Base-by-base conservation (phyloP, 805 yeast species). In the Kazachstania kunashirensis region DNA sequence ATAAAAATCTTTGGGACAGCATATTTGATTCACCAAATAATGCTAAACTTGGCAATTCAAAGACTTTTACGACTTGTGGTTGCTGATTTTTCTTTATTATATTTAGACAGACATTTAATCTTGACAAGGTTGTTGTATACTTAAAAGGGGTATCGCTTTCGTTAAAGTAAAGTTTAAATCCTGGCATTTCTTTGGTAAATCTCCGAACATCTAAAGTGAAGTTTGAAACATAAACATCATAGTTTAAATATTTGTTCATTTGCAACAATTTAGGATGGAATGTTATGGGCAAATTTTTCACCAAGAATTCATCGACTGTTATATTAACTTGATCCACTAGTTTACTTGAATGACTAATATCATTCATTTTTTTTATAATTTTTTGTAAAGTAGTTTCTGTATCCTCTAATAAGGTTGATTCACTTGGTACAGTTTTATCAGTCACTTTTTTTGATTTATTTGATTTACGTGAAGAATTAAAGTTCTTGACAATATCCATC, bases 61-160 rank as follows among this genome's bases (percentile, higher is more conserved):
- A 29, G 13, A 50, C 32, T 34, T 57, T 50, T 7, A 48, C 29
- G 8, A 45, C 35, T 8, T 34, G 33, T 11, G 30, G 34, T 16
- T 32, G 38, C 15, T 37, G 28, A 12, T 37, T 42, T 6, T 42
- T 37, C 3, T 46, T 43, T 8, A 43, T 42, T 24, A 60, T 49
- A 24, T 53, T 52, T 42, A 63, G 38, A 2, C 49, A 43, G 5
- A 66, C 28, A 2, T 58, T 56, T 1, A 65, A 41, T 12, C 66
- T 62, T 13, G 70, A 57, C n/a, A 67, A 34, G 7, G 67, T 62
- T 7, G 57, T 25, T 9, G 64, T 54, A 19, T 61, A 38, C 33
- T 65, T 67, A 18, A 62, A 48, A 2, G 77, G 77, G 14, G 52
- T 56, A 38, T 71, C 76, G 4, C 55, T 50, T 23, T 59, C 57